Conservation (phyloP, 192 early-diverging fungal species). For the Diversispora epigaea region DNA sequence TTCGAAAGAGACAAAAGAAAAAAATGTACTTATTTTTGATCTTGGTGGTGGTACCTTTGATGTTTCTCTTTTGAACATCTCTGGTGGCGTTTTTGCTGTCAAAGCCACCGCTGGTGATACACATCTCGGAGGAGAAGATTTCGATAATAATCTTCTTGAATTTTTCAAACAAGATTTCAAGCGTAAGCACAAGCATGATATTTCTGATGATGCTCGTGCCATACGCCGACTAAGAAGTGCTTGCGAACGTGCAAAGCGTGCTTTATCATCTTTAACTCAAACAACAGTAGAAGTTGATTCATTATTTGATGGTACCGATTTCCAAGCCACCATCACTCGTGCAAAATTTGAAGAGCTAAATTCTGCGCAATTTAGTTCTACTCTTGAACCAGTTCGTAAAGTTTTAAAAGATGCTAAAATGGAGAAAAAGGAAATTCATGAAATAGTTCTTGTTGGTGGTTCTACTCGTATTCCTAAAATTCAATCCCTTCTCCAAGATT, state of each 20-base stretch:
- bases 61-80: slow-evolving; percentile 79
- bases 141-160: slow-evolving; percentile 81
- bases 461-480: slow-evolving; percentile 95
- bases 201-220: slow-evolving; percentile 77
- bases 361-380: slow-evolving; percentile 84
- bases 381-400: slow-evolving; percentile 86
- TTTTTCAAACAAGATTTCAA: slow-evolving; percentile 91
- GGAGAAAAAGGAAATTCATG: slow-evolving; percentile 73
- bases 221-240: slow-evolving; percentile 89
- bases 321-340: slow-evolving; percentile 88
- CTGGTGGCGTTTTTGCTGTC: slow-evolving; percentile 77
- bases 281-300: slow-evolving; percentile 89
- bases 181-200: slow-evolving; percentile 80
- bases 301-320: slow-evolving; percentile 80
- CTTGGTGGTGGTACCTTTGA: slow-evolving; percentile 86
- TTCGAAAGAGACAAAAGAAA: slow-evolving; percentile 72
- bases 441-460: slow-evolving; percentile 84
- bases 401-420: slow-evolving; percentile 84
- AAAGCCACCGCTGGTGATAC: slow-evolving; percentile 82
- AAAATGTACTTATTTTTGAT: slow-evolving; percentile 77
- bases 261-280: slow-evolving; percentile 84
- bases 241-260: slow-evolving; percentile 93
- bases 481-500: slow-evolving; percentile 72
- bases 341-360: slow-evolving; percentile 96
- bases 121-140: slow-evolving; percentile 83